These are phyloP conservation scores for Bipolaris sorokiniana DNA, from an alignment of 2,329 filamentous ascomycete species.

Conservation along the genomic window DNA sequence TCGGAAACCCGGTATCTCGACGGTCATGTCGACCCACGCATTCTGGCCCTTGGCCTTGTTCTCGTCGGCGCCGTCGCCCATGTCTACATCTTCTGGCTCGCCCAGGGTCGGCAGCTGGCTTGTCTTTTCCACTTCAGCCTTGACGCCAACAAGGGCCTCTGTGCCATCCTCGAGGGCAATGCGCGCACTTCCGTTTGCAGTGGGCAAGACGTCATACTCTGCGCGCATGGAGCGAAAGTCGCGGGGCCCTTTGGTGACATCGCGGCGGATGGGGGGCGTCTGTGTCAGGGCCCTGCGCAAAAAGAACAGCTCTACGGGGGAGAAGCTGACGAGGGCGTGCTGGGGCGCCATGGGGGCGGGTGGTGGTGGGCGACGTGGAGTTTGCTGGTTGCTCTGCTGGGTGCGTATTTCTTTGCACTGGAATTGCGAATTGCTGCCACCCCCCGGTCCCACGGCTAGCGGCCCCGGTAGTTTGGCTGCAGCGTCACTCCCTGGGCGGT, in stretches of 20 bases:
- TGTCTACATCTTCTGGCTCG: slow-evolving; percentile 48
- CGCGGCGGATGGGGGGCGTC: slow-evolving; percentile 83
- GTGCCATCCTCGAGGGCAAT: slow-evolving; percentile 95
- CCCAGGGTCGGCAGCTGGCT: slow-evolving; percentile 34
- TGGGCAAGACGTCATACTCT: slow-evolving; percentile 87
- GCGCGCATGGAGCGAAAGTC: slow-evolving; percentile 92
- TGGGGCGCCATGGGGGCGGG: slow-evolving; percentile 41
- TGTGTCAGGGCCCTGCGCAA: slow-evolving; percentile 86
- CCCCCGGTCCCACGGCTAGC: not conserved
- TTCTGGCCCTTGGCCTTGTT: slow-evolving; percentile 58
- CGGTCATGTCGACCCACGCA: slow-evolving; percentile 84
- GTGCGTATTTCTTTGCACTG: slow-evolving; percentile 12
- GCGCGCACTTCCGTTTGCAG: slow-evolving; percentile 88
- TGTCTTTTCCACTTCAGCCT: slow-evolving; percentile 89
- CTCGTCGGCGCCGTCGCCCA: slow-evolving; percentile 42
- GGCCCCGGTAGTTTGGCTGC: slow-evolving; percentile 29
- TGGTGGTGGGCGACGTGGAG: slow-evolving; percentile 10
- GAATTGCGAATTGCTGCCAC: slow-evolving; percentile 17
- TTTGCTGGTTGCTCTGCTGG: slow-evolving; percentile 17
- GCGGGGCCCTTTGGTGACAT: slow-evolving; percentile 64
- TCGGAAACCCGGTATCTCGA: slow-evolving; percentile 88
- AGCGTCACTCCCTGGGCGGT: slow-evolving; percentile 16
- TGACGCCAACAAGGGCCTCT: slow-evolving; percentile 93
- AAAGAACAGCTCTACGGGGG: slow-evolving; percentile 94
- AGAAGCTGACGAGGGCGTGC: slow-evolving; percentile 72